phyloP scores from a whole-genome alignment of 768 basidiomycete genomes.

The Mycena amicta region DNA sequence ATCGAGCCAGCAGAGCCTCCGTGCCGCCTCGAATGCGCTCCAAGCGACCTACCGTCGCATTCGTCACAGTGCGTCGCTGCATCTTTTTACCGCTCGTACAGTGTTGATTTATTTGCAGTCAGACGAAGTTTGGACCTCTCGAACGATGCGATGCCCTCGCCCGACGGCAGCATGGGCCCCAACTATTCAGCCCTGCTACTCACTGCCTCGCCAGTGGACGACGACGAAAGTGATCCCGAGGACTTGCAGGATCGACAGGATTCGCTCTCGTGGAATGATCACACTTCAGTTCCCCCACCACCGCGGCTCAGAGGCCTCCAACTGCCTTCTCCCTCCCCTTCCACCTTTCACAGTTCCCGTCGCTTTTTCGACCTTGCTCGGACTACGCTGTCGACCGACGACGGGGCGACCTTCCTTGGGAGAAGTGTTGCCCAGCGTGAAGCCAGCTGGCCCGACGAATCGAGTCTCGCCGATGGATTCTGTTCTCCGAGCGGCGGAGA shows the following conservation, averaged over 20 bases:
- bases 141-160: constrained; percentile 11
- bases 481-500: constrained; percentile 22
- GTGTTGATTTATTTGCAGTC: constrained; percentile 25
- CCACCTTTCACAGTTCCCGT: too few species aligned
- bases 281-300: constrained; percentile 9
- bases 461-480: constrained; percentile 17
- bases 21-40: constrained; percentile 54
- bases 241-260: constrained; percentile 21
- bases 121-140: constrained; percentile 47
- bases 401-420: constrained; percentile 41
- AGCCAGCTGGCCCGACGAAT: constrained; percentile 29
- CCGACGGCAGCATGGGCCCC: constrained; percentile 36
- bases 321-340: constrained; percentile 23
- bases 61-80: constrained; percentile 35
- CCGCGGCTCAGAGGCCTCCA: constrained; percentile 19
- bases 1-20: constrained; percentile 40
- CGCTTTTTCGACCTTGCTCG: too few species aligned
- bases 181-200: constrained; percentile 31
- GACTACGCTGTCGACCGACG: too few species aligned
- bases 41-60: constrained; percentile 59
- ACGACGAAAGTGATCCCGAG: constrained; percentile 16
- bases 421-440: constrained; percentile 44
- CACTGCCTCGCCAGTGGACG: constrained; percentile 15
- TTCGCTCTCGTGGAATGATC: constrained; percentile 19
- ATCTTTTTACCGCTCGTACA: not conserved